Base-by-base conservation (phyloP, 1,139 yeast genomes). In the Geotrichum bryndzae region DNA sequence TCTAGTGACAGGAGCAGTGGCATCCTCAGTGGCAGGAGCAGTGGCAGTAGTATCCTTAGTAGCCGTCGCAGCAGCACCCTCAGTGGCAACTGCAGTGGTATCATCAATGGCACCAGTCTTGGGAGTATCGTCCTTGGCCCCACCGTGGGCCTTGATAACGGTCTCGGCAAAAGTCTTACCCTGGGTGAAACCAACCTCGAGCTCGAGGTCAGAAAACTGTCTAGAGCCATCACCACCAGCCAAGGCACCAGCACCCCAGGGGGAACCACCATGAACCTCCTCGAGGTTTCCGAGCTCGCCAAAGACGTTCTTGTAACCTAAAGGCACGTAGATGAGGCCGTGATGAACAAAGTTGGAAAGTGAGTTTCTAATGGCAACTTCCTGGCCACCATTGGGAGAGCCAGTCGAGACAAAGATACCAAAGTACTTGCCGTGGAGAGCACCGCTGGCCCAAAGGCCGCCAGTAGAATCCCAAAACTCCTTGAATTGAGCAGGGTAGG, bases 181-280 rank as follows among this genome's bases (percentile, higher is more conserved):
- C 77, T 87, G 92, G 66, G 76, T 77, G 59, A 70, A 68, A 58
- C 89, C 90, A 65, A 86, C 71, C 70, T 82, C 80, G 73, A 80
- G 75, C 77, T 87, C 92, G 63, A 84, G 77, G 53, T 77, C 82
- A 61, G 82, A 71, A 51, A 89, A 85, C 82, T 69, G 80, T 81
- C 96, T 85, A 23, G 90, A 84, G 68, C 96, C 96, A 70, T 87
- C 94, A 63, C 82, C 80, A 68, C 86, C 92, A 50, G 96, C 92
- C 69, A 81, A 81, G 63, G 90, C 79, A 71, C 96, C 96, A 58
- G 96, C 90, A 77, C 96, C 96, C 91, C 94, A 89, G 63, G 96
- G 84, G 61, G 94, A 85, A 67, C 88, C 88, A 73, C 96, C 96
- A 73, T 87, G 95, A 63, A 84, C 82, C 78, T 88, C 91, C 23